A percentile compares a stretch with the other conserved stretches of the same genome.
Conservation (phyloP, 495 filamentous ascomycete genomes). For the Paragyromitra xinjiangensis region DNA sequence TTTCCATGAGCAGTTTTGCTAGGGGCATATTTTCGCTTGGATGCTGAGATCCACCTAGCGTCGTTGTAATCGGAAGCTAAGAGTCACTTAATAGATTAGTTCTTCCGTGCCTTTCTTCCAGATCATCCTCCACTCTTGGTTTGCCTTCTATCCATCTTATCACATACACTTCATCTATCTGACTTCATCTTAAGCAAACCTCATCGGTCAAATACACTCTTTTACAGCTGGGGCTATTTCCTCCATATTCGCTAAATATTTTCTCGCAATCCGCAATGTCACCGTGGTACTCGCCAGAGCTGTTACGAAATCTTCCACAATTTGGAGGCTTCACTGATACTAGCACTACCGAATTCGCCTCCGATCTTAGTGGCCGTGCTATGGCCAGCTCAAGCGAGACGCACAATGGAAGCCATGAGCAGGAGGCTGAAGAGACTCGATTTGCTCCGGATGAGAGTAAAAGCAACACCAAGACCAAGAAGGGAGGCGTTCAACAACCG, state of each 20-base stretch:
- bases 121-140: too few relatives aligned
- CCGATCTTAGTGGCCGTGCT: neutral
- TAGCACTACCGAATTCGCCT: too few relatives aligned
- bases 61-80: too few relatives aligned
- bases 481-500: neutral
- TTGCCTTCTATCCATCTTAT: neutral
- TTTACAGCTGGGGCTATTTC: neutral
- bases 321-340: neutral
- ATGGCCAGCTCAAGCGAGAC: neutral
- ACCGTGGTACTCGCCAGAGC: neutral
- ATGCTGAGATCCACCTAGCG: too few relatives aligned
- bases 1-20: too few relatives aligned
- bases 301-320: conserved; percentile 8
- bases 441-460: neutral
- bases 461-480: neutral
- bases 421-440: neutral
- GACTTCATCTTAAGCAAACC: neutral
- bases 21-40: too few relatives aligned
- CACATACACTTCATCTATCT: neutral
- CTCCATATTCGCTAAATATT: too few relatives aligned
- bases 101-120: too few relatives aligned
- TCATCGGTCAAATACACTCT: neutral
- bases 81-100: too few relatives aligned
- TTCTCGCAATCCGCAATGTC: neutral
- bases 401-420: neutral